These are phyloP conservation scores for Xerocomellus intermedius DNA, from an alignment of 768 basidiomycete genomes.

Conservation along the genomic window DNA sequence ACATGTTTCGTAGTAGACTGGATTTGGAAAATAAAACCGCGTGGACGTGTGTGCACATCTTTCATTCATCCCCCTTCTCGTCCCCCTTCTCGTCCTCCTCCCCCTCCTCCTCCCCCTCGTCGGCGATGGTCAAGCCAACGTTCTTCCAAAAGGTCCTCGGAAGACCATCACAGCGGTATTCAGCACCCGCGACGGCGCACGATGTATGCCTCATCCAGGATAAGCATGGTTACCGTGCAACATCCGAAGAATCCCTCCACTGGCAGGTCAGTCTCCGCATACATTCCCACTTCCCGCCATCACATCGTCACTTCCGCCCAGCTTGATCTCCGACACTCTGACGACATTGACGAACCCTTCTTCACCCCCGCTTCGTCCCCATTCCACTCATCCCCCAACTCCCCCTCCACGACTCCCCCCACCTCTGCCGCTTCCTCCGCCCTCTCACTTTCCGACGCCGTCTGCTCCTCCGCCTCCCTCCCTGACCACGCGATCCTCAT, in stretches of 20 bases:
- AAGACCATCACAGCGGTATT: slow-evolving; percentile 63
- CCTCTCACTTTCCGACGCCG: slow-evolving; percentile 33
- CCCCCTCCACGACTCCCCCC: slow-evolving; percentile 23
- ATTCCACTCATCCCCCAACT: slow-evolving; percentile 16
- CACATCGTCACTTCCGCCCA: slow-evolving; percentile 8
- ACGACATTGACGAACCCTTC: slow-evolving; percentile 46
- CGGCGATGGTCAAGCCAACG: slow-evolving; percentile 53
- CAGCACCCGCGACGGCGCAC: slow-evolving; percentile 21
- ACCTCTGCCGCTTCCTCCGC: slow-evolving; percentile 32
- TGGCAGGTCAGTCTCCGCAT: slow-evolving; percentile 21
- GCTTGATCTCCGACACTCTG: slow-evolving; percentile 14
- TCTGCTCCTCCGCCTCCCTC: slow-evolving; percentile 31
- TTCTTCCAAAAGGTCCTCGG: slow-evolving; percentile 60
- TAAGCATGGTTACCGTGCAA: slow-evolving; percentile 7
- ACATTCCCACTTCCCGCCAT: background rate
- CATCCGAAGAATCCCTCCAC: slow-evolving; percentile 7
- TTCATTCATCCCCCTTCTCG: background rate
- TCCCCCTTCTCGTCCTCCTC: background rate
- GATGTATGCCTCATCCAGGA: slow-evolving; percentile 6
- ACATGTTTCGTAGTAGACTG: slow-evolving; percentile 18
- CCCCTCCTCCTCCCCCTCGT: slow-evolving; percentile 4
- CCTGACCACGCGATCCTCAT: slow-evolving; percentile 29
- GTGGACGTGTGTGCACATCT: slow-evolving; percentile 13
- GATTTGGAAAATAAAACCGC: slow-evolving; percentile 23
- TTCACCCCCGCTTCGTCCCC: slow-evolving; percentile 40